Conservation (phyloP, 1,284 basidiomycete species). For the Trametes pubescens region DNA sequence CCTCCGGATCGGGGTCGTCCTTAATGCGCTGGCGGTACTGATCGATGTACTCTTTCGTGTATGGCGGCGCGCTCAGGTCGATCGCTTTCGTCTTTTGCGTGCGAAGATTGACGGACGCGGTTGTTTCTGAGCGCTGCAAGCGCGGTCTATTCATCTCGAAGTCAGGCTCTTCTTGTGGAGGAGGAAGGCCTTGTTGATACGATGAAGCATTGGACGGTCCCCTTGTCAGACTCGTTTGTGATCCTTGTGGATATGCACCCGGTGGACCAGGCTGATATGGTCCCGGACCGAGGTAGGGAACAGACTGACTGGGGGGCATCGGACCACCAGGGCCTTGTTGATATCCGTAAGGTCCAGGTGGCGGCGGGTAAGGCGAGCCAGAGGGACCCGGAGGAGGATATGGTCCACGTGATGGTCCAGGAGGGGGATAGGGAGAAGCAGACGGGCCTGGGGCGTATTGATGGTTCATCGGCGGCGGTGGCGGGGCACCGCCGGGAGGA, state of each 20-base stretch:
- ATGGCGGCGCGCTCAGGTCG: slow-evolving; percentile 87
- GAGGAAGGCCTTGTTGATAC: slow-evolving; percentile 37
- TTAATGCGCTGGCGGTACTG: slow-evolving; percentile 98
- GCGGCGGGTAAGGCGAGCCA: slow-evolving; percentile 20
- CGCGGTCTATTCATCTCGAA: slow-evolving; percentile 61
- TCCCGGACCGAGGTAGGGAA: slow-evolving; percentile 34
- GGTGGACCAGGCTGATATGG: slow-evolving; percentile 35
- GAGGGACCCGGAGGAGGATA: slow-evolving; percentile 30
- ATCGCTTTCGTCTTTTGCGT: slow-evolving; percentile 82
- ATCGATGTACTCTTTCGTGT: slow-evolving; percentile 97
- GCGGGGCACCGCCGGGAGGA: slow-evolving; percentile 48
- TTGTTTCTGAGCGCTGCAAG: slow-evolving; percentile 64
- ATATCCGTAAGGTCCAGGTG: slow-evolving; percentile 26
- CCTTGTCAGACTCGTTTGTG: slow-evolving; percentile 29
- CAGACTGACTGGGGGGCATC: slow-evolving; percentile 32
- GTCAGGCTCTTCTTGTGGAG: slow-evolving; percentile 46
- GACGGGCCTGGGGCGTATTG: slow-evolving; percentile 29
- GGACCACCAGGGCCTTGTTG: slow-evolving; percentile 19
- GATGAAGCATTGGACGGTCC: slow-evolving; percentile 28
- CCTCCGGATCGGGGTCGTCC: slow-evolving; percentile 96
- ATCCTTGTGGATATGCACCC: slow-evolving; percentile 30
- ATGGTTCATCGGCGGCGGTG: slow-evolving; percentile 24
- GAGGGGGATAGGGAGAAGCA: slow-evolving; percentile 29
- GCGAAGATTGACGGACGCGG: slow-evolving; percentile 64
- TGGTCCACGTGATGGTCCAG: slow-evolving; percentile 28